These are phyloP conservation scores for Groenewaldozyma salmanticensis DNA, from an alignment of 805 yeast genomes.

Conservation along the genomic window DNA sequence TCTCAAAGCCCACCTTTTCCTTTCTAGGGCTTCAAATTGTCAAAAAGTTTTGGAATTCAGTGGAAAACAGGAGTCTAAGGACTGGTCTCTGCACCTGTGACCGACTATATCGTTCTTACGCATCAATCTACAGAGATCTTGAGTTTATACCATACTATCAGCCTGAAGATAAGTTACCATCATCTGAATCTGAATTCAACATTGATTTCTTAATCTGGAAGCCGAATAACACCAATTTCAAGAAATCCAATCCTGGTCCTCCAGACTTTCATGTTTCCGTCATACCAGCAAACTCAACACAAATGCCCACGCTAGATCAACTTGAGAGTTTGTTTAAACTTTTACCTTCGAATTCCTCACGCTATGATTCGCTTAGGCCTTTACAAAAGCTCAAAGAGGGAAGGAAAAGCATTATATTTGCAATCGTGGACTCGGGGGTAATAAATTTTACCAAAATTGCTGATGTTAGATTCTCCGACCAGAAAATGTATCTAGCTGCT, in stretches of 20 bases:
- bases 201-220: constrained; percentile 72
- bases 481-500: constrained; percentile 13
- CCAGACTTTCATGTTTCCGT: constrained; percentile 73
- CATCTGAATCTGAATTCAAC: constrained; percentile 18
- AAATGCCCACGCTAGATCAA: constrained; percentile 27
- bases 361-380: constrained; percentile 20
- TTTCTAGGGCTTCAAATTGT: not conserved
- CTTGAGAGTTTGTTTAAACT: constrained; percentile 26
- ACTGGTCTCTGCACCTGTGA: not conserved
- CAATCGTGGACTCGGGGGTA: constrained; percentile 66
- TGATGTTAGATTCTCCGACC: constrained; percentile 15
- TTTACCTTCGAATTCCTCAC: constrained; percentile 14
- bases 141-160: constrained; percentile 7
- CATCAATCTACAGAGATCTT: constrained; percentile 16
- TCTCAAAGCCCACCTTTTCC: not conserved
- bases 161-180: not conserved
- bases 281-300: constrained; percentile 32
- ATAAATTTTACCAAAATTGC: constrained; percentile 12
- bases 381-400: constrained; percentile 41
- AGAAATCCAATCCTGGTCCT: constrained; percentile 50
- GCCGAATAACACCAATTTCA: constrained; percentile 51
- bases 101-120: constrained; percentile 8
- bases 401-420: constrained; percentile 45
- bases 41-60: not conserved
- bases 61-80: not conserved